Conservation (phyloP, 305 asterid species). For the Petunia hybrid region DNA sequence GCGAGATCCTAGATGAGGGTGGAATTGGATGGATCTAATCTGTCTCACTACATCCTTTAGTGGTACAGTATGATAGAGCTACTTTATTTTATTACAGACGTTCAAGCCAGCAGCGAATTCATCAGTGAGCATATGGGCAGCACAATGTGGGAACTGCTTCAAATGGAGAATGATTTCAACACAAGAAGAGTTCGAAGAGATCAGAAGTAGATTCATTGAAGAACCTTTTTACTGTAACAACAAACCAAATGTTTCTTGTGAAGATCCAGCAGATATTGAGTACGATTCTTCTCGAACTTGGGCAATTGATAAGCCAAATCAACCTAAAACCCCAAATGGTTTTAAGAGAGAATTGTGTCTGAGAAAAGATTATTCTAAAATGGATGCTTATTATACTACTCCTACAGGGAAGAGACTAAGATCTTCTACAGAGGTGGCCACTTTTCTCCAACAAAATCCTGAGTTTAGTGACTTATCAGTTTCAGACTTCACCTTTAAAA, state of each 20-base stretch:
- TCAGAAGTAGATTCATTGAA: constrained; percentile 51
- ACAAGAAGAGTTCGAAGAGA: constrained; percentile 62
- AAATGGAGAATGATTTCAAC: constrained; percentile 64
- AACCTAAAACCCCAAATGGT: constrained; percentile 59
- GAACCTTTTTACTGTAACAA: constrained; percentile 63
- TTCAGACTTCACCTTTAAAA: constrained; percentile 51
- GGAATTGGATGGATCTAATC: too few species aligned
- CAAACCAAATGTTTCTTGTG: constrained; percentile 44
- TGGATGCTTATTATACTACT: constrained; percentile 53
- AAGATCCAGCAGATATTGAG: constrained; percentile 54
- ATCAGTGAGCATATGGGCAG: constrained; percentile 46
- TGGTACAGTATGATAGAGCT: background rate
- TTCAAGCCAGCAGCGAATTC: background rate
- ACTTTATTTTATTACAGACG: background rate
- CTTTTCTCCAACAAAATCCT: constrained; percentile 50
- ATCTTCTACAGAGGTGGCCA: constrained; percentile 47
- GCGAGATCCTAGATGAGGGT: too few species aligned
- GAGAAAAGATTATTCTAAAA: constrained; percentile 50
- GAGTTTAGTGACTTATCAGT: constrained; percentile 38
- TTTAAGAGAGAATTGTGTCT: constrained; percentile 51
- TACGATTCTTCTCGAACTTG: constrained; percentile 50
- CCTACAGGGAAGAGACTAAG: constrained; percentile 55
- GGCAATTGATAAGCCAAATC: constrained; percentile 62
- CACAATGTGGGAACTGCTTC: constrained; percentile 57
- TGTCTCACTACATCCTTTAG: too few species aligned